Conservation (phyloP, 176 grass and related monocot genomes). For the Puccinellia tenuiflora region DNA sequence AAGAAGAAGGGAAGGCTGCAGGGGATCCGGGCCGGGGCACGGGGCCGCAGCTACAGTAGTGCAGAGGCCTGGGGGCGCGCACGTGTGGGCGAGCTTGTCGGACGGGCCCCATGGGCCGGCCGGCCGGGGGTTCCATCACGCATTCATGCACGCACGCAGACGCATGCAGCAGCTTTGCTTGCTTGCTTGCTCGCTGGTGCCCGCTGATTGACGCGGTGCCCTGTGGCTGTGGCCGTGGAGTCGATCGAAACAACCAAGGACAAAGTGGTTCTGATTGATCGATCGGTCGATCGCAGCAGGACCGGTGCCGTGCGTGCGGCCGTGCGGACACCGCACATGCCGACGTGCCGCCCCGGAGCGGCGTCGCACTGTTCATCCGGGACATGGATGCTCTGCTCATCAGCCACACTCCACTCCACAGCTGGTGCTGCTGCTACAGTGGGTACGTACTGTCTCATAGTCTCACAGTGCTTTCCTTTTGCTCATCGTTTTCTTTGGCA, state of each 20-base stretch:
- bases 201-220: conserved; percentile 29
- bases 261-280: conserved; percentile 15
- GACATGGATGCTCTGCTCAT: not conserved
- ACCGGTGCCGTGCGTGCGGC: not conserved
- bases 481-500: not conserved
- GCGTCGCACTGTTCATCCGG: conserved; percentile 24
- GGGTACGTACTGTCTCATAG: not conserved
- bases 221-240: too few relatives aligned
- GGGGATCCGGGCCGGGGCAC: not conserved
- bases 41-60: conserved; percentile 39
- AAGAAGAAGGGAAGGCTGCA: not conserved
- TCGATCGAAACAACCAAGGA: too few relatives aligned
- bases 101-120: conserved; percentile 19
- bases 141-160: conserved; percentile 15
- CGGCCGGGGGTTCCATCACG: conserved; percentile 31
- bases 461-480: not conserved
- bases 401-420: not conserved
- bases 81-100: conserved; percentile 49
- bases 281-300: not conserved
- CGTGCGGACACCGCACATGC: conserved; percentile 42
- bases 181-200: conserved; percentile 3
- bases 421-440: conserved; percentile 5
- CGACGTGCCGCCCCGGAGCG: not conserved
- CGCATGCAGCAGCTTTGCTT: not conserved
- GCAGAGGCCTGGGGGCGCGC: conserved; percentile 8